These are phyloP conservation scores for Coemansia sp. DNA, from an alignment of 192 early-diverging fungal genomes.

Conservation along the genomic window DNA sequence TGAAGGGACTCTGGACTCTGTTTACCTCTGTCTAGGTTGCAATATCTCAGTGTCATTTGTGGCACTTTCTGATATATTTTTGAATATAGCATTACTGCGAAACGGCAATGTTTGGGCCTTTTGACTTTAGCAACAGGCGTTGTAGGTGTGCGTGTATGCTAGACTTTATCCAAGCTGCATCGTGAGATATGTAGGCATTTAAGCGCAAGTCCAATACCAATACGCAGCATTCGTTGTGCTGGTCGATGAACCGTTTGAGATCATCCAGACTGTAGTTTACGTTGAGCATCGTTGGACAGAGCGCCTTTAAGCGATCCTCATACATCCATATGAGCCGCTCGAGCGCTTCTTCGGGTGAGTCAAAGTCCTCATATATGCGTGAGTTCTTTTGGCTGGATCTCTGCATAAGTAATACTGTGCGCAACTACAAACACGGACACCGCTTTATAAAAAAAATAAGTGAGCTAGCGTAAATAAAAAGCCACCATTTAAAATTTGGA, in stretches of 20 bases:
- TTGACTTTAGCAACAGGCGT: neutral
- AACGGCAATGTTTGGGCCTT: neutral
- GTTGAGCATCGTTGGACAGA: slow-evolving; percentile 18
- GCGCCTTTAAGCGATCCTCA: slow-evolving; percentile 32
- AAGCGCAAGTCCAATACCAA: slow-evolving; percentile 10
- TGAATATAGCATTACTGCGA: neutral
- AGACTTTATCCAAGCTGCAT: slow-evolving; percentile 20
- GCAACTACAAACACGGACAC: neutral
- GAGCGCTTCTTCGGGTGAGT: slow-evolving; percentile 18
- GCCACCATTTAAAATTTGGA: neutral
- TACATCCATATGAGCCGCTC: slow-evolving; percentile 37
- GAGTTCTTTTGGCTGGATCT: slow-evolving; percentile 9
- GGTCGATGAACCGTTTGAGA: slow-evolving; percentile 37
- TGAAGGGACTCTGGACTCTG: slow-evolving; percentile 85
- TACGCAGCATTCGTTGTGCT: slow-evolving; percentile 30
- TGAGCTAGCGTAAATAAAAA: neutral
- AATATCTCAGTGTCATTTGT: neutral
- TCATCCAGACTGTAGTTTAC: slow-evolving; percentile 47
- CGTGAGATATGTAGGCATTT: slow-evolving; percentile 12
- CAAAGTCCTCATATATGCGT: slow-evolving; percentile 28
- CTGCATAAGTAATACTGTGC: slow-evolving; percentile 39
- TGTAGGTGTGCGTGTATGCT: slow-evolving; percentile 12
- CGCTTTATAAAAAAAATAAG: neutral
- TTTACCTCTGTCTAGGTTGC: slow-evolving; percentile 63
- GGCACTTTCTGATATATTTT: neutral